Conservation (phyloP, 2,329 filamentous ascomycete genomes). For the Monosporascus sp. region DNA sequence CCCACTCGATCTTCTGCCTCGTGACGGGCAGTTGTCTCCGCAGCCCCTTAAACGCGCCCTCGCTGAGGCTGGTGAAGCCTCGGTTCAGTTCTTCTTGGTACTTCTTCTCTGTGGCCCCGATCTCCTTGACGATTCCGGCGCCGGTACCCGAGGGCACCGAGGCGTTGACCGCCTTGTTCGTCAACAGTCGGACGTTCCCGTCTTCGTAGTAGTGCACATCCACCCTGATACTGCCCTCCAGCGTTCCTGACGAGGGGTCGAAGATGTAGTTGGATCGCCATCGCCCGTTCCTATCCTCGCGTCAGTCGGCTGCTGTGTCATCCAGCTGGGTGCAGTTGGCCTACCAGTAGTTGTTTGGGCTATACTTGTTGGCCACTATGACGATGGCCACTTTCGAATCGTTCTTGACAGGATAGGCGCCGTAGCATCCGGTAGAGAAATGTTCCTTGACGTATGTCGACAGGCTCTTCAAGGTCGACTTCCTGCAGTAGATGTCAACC, state of each 20-base stretch:
- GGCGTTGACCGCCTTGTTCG: conserved; percentile 68
- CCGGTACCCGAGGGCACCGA: conserved; percentile 59
- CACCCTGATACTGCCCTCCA: conserved; percentile 80
- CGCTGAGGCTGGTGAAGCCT: conserved; percentile 81
- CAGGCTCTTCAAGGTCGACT: conserved; percentile 77
- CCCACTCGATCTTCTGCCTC: conserved; percentile 98
- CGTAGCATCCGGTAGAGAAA: conserved; percentile 75
- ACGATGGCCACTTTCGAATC: conserved; percentile 74
- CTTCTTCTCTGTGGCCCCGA: conserved; percentile 76
- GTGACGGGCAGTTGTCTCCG: conserved; percentile 92
- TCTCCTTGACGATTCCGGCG: conserved; percentile 68
- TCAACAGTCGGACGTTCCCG: conserved; percentile 89
- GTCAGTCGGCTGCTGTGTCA: too few species aligned
- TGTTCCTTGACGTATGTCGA: conserved; percentile 77
- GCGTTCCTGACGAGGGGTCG: conserved; percentile 58
- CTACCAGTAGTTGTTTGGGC: conserved; percentile 94
- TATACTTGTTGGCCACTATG: conserved; percentile 94
- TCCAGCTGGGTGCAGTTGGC: conserved; percentile 6
- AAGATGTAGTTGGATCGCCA: conserved; percentile 88
- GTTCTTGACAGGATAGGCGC: conserved; percentile 74
- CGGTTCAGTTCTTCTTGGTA: conserved; percentile 96
- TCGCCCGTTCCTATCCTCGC: conserved; percentile 71
- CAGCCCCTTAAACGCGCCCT: conserved; percentile 91
- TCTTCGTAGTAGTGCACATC: conserved; percentile 99
- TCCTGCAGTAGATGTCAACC: conserved; percentile 44